These are phyloP conservation scores for Penicillium odoratum DNA, from an alignment of 495 filamentous ascomycete genomes.

Conservation along the genomic window DNA sequence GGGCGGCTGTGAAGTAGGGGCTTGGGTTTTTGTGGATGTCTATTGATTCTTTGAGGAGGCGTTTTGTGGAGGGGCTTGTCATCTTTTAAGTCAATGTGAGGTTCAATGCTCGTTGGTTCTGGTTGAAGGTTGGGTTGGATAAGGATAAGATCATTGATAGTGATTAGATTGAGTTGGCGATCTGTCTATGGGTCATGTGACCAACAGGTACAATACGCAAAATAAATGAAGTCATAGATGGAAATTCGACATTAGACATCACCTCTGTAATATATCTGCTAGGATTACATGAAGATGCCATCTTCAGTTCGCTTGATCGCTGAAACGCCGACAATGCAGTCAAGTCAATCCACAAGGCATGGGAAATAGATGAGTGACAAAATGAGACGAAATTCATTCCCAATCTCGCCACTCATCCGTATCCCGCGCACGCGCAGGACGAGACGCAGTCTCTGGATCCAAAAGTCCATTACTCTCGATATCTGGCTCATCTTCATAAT, in stretches of 20 bases:
- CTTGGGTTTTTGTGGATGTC: constrained; percentile 78
- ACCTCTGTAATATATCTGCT: neutral
- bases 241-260: neutral
- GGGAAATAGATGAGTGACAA: neutral
- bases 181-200: neutral
- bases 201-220: neutral
- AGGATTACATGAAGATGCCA: neutral
- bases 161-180: constrained; percentile 2
- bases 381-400: constrained; percentile 30
- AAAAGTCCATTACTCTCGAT: constrained; percentile 21
- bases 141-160: constrained; percentile 2
- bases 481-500: constrained; percentile 40
- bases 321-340: constrained; percentile 13
- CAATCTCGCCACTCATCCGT: constrained; percentile 48
- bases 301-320: neutral
- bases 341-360: neutral
- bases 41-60: constrained; percentile 70
- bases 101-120: too few species aligned
- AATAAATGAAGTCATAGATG: neutral
- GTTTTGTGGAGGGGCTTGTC: constrained; percentile 50
- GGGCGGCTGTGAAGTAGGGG: constrained; percentile 76
- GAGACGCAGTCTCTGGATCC: constrained; percentile 14
- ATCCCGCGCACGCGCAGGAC: constrained; percentile 13
- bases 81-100: constrained; percentile 12
- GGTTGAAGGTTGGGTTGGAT: constrained; percentile 6